These are phyloP conservation scores for Globisporangium rhizosaccharum DNA, from an alignment of 352 stramenopile species.

Conservation along the genomic window DNA sequence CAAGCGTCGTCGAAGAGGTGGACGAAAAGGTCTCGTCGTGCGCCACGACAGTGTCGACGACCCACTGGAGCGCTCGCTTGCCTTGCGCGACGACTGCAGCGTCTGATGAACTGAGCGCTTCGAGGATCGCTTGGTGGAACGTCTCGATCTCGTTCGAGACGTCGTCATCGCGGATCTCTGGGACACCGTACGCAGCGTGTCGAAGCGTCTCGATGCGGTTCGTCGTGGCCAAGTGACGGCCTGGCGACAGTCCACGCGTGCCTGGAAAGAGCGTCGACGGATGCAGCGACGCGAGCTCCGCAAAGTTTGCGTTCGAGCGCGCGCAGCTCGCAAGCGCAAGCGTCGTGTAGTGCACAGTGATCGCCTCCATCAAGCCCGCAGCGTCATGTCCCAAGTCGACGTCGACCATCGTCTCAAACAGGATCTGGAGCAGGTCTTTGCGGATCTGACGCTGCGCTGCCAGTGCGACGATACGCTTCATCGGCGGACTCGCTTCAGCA, in stretches of 20 bases:
- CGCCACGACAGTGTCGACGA: slow-evolving; percentile 43
- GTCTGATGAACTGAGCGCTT: slow-evolving; percentile 60
- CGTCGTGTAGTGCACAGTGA: slow-evolving; percentile 55
- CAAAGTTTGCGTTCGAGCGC: slow-evolving; percentile 56
- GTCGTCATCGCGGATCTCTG: slow-evolving; percentile 43
- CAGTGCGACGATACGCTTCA: slow-evolving; percentile 41
- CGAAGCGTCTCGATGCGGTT: slow-evolving; percentile 77
- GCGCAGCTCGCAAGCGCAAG: slow-evolving; percentile 41
- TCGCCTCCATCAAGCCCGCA: slow-evolving; percentile 41
- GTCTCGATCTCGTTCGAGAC: slow-evolving; percentile 58
- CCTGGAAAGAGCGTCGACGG: slow-evolving; percentile 69
- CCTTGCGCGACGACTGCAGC: slow-evolving; percentile 48
- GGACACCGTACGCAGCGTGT: slow-evolving; percentile 65
- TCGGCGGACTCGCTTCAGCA: slow-evolving; percentile 15
- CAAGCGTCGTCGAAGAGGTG: slow-evolving; percentile 16
- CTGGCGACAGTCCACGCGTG: slow-evolving; percentile 73
- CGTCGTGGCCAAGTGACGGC: slow-evolving; percentile 68
- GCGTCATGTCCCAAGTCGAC: slow-evolving; percentile 63
- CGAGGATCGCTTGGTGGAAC: slow-evolving; percentile 58
- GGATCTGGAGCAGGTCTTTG: slow-evolving; percentile 46
- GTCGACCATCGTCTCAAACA: slow-evolving; percentile 76
- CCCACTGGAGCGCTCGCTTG: slow-evolving; percentile 39
- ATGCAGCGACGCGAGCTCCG: slow-evolving; percentile 62
- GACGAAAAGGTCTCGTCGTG: slow-evolving; percentile 32
- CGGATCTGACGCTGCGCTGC: slow-evolving; percentile 44